Conservation (phyloP, 1,139 yeast species). For the Oligophagozyma castellii region DNA sequence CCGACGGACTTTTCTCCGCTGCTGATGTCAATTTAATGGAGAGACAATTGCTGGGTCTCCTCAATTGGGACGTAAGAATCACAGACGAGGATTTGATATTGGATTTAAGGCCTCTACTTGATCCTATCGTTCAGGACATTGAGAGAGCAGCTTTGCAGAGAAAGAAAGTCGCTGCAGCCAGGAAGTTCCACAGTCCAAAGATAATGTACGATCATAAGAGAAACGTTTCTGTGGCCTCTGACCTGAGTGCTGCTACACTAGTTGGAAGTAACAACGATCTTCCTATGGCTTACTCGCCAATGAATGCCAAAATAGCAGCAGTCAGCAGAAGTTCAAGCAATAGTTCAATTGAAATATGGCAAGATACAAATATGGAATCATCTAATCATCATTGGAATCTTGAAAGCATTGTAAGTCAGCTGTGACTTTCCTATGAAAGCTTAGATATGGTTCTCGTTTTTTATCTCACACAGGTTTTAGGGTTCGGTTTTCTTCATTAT, state of each 20-base stretch:
- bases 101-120: constrained; percentile 38
- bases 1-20: constrained; percentile 54
- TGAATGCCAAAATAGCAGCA: not conserved
- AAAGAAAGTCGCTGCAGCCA: constrained; percentile 7
- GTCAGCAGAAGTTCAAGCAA: not conserved
- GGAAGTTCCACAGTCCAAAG: constrained; percentile 3
- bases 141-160: constrained; percentile 24
- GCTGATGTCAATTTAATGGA: constrained; percentile 73
- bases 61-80: constrained; percentile 59
- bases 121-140: constrained; percentile 49
- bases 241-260: constrained; percentile 13
- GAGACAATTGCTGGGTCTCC: constrained; percentile 51
- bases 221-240: constrained; percentile 13
- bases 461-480: too few relatives aligned
- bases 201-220: constrained; percentile 3
- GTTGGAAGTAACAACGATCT: constrained; percentile 4
- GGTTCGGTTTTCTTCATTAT: too few relatives aligned
- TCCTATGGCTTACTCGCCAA: not conserved
- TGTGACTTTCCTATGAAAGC: too few relatives aligned
- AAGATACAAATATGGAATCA: not conserved
- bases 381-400: not conserved
- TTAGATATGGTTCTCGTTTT: too few relatives aligned
- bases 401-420: too few relatives aligned
- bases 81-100: constrained; percentile 38
- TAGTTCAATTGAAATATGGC: not conserved